Percentiles rank a stretch among this genome's conserved stretches.
phyloP scores from a whole-genome alignment of 176 grass and related monocot species.

The Carex myosuroides region DNA sequence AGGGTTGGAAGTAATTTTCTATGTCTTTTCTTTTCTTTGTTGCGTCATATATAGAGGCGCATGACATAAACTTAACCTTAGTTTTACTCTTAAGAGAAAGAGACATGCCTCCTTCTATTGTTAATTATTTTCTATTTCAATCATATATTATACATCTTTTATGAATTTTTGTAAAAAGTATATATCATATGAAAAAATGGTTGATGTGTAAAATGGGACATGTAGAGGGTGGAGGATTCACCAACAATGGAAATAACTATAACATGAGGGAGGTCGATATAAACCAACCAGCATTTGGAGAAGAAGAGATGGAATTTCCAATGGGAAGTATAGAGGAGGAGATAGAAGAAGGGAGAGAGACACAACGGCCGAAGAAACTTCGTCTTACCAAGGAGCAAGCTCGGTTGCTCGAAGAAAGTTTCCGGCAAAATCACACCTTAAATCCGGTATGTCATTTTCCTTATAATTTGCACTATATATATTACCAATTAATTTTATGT shows the following conservation, averaged over 20 bases:
- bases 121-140: neutral
- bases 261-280: slow-evolving; percentile 86
- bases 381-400: slow-evolving; percentile 89
- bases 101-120: neutral
- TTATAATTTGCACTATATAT: neutral
- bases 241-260: slow-evolving; percentile 13
- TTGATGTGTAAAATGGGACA: neutral
- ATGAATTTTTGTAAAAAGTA: neutral
- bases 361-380: slow-evolving; percentile 76
- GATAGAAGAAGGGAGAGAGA: slow-evolving; percentile 38
- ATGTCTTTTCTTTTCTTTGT: neutral
- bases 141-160: no score
- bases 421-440: slow-evolving; percentile 81
- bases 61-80: slow-evolving; percentile 9
- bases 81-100: slow-evolving; percentile 18
- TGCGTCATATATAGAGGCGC: neutral
- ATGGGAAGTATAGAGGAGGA: slow-evolving; percentile 77
- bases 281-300: slow-evolving; percentile 77
- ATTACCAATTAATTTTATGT: neutral
- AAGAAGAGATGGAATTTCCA: slow-evolving; percentile 73
- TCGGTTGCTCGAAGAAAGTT: slow-evolving; percentile 83
- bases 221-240: slow-evolving; percentile 49
- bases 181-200: neutral
- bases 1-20: slow-evolving; percentile 20
- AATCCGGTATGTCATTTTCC: slow-evolving; percentile 44